Conservation (phyloP, 2,329 filamentous ascomycete species). For the Delphinella strobiligena region DNA sequence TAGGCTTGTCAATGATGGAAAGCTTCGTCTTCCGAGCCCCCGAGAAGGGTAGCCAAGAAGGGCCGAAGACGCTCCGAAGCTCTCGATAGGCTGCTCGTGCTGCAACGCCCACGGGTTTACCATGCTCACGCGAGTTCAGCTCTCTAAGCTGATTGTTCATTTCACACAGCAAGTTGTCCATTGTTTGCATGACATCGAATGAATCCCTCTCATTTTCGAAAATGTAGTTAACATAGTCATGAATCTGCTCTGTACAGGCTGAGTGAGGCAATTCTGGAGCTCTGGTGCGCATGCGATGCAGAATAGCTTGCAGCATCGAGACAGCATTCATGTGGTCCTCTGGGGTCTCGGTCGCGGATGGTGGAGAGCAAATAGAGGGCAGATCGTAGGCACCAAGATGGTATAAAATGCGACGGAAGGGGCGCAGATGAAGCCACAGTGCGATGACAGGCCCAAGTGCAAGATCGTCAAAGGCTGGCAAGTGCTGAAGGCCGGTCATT, state of each 20-base stretch:
- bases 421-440: slow-evolving; percentile 46
- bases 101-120: not conserved
- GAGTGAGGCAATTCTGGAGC: not conserved
- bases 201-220: not conserved
- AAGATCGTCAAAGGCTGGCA: slow-evolving; percentile 11
- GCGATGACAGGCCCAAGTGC: slow-evolving; percentile 36
- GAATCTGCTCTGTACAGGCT: not conserved
- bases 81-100: not conserved
- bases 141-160: not conserved
- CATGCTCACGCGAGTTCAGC: not conserved
- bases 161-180: slow-evolving; percentile 32
- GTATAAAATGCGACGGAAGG: slow-evolving; percentile 46
- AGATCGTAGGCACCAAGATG: slow-evolving; percentile 16
- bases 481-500: slow-evolving; percentile 45
- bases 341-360: no score
- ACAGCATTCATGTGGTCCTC: no score
- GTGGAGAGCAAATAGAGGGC: no score
- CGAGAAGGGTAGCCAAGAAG: not conserved
- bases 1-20: slow-evolving; percentile 13
- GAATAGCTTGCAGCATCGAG: not conserved
- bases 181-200: slow-evolving; percentile 40
- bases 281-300: slow-evolving; percentile 6
- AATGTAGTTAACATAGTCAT: not conserved
- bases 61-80: not conserved
- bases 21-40: not conserved